Conservation (phyloP, 768 basidiomycete species). For the Agrocybe chaxingu region DNA sequence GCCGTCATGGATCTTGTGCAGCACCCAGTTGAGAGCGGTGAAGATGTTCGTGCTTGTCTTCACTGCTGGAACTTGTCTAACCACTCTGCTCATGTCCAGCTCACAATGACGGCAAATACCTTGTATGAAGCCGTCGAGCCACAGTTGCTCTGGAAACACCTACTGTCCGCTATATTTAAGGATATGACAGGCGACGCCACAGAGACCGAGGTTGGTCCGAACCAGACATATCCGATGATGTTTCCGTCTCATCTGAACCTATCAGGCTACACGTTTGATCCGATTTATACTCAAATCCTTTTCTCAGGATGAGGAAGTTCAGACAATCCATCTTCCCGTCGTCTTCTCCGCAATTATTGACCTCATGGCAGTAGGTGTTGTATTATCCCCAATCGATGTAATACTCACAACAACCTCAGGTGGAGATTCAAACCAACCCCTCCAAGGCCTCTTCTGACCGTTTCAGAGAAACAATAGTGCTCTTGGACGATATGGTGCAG, state of each 20-base stretch:
- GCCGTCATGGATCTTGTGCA: constrained; percentile 60
- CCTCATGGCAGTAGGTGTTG: constrained; percentile 51
- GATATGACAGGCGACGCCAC: constrained; percentile 46
- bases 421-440: constrained; percentile 30
- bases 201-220: constrained; percentile 43
- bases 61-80: neutral
- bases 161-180: constrained; percentile 55
- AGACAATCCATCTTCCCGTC: constrained; percentile 75
- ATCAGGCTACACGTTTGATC: constrained; percentile 66
- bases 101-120: constrained; percentile 80
- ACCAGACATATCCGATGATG: neutral
- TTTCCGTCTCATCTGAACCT: neutral
- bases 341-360: constrained; percentile 71
- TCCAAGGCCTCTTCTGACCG: constrained; percentile 30
- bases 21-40: constrained; percentile 46
- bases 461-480: constrained; percentile 40
- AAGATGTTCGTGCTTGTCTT: constrained; percentile 50
- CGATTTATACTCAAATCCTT: constrained; percentile 74
- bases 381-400: constrained; percentile 2
- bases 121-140: constrained; percentile 95
- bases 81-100: constrained; percentile 31
- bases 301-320: constrained; percentile 87
- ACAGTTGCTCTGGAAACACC: constrained; percentile 76
- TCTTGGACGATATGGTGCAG: constrained; percentile 51
- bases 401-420: constrained; percentile 25